Conservation (phyloP, 805 yeast genomes). For the Lipomyces yamadae region DNA sequence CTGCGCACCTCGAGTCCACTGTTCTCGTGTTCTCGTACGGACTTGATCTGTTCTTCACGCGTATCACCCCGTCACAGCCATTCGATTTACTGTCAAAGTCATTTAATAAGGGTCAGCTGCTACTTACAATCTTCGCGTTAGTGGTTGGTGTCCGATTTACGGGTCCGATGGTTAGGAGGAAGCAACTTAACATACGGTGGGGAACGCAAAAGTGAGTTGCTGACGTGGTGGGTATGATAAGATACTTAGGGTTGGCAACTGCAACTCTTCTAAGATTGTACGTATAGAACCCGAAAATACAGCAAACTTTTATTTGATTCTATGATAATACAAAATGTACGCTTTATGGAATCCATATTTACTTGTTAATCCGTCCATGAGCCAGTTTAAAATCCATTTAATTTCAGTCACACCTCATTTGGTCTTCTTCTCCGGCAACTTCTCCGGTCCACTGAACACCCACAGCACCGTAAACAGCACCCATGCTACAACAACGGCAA, state of each 20-base stretch:
- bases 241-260: too few relatives aligned
- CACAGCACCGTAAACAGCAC: conserved; percentile 70
- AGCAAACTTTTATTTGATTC: conserved; percentile 6
- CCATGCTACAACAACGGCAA: conserved; percentile 76
- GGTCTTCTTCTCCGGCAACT: conserved; percentile 22
- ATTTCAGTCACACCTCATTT: not conserved
- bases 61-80: conserved; percentile 77
- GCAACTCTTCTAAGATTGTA: not conserved
- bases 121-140: conserved; percentile 62
- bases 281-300: not conserved
- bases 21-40: conserved; percentile 67
- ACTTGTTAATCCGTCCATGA: not conserved
- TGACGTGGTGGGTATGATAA: not conserved
- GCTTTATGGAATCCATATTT: not conserved
- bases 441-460: conserved; percentile 23
- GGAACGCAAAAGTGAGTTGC: conserved; percentile 18
- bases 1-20: conserved; percentile 83
- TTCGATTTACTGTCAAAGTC: conserved; percentile 73
- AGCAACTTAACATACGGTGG: conserved; percentile 62
- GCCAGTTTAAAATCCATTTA: not conserved
- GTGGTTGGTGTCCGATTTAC: conserved; percentile 54
- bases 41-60: conserved; percentile 76
- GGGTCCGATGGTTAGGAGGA: conserved; percentile 62
- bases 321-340: not conserved
- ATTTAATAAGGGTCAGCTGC: conserved; percentile 69